These are phyloP conservation scores for Paecilomyces niveus DNA, from an alignment of 2,329 filamentous ascomycete species.

Conservation along the genomic window DNA sequence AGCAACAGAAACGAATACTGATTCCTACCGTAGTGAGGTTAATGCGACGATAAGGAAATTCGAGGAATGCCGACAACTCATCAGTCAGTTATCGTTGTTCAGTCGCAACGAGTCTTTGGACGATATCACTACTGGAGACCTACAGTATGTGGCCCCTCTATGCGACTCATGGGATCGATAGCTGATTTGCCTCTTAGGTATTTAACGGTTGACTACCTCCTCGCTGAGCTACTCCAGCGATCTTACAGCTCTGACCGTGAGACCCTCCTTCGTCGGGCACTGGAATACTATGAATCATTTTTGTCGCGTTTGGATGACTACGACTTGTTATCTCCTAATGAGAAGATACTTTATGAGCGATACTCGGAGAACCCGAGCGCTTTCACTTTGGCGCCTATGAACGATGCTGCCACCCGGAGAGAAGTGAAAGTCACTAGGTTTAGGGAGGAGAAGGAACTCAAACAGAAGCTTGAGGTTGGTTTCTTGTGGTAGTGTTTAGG, in stretches of 20 bases:
- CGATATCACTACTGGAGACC: slow-evolving; percentile 74
- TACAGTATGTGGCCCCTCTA: slow-evolving; percentile 53
- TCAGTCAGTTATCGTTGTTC: slow-evolving; percentile 71
- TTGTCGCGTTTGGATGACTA: slow-evolving; percentile 73
- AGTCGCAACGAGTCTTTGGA: slow-evolving; percentile 84
- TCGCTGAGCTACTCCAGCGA: slow-evolving; percentile 72
- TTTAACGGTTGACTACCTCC: slow-evolving; percentile 66
- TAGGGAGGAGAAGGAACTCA: slow-evolving; percentile 76
- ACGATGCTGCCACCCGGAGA: slow-evolving; percentile 61
- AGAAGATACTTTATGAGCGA: slow-evolving; percentile 63
- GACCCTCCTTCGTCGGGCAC: slow-evolving; percentile 54
- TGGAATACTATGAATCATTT: slow-evolving; percentile 70
- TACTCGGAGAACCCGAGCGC: slow-evolving; percentile 65
- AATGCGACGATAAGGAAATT: slow-evolving; percentile 62
- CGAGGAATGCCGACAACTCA: slow-evolving; percentile 62
- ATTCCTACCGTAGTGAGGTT: slow-evolving; percentile 62
- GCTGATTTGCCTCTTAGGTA: slow-evolving; percentile 45
- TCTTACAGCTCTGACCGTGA: slow-evolving; percentile 58
- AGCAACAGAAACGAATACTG: slow-evolving; percentile 57
- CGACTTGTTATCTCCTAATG: slow-evolving; percentile 56
- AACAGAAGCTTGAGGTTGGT: slow-evolving; percentile 67
- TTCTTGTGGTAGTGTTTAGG: slow-evolving; percentile 10
- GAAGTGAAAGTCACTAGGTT: slow-evolving; percentile 82
- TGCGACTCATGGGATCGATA: background rate
- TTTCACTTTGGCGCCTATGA: slow-evolving; percentile 65